Conservation (phyloP, 371 early-diverging fungal species). For the Phascolomyces articulosus region DNA sequence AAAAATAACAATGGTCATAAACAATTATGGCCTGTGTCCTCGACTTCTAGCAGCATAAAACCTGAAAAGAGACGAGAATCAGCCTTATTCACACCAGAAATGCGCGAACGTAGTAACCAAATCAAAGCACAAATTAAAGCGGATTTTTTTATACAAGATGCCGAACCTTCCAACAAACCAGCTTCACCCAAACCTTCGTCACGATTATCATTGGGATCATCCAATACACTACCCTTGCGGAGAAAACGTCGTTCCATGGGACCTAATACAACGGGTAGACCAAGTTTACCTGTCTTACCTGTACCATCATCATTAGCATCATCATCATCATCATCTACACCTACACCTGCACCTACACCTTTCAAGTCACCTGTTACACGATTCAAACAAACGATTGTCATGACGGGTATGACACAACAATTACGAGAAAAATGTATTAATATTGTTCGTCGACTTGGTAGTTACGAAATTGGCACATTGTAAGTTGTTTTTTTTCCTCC, state of each 20-base stretch:
- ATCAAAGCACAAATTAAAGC: slow-evolving; percentile 43
- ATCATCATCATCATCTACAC: background rate
- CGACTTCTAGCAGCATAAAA: background rate
- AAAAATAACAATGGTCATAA: too few species aligned
- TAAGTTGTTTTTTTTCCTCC: too few species aligned
- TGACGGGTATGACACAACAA: slow-evolving; percentile 24
- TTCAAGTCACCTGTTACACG: background rate
- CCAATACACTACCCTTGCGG: slow-evolving; percentile 1
- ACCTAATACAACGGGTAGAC: background rate
- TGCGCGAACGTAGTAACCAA: slow-evolving; percentile 19
- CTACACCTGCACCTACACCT: background rate
- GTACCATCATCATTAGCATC: background rate
- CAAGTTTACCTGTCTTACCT: background rate
- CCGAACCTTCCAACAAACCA: slow-evolving; percentile 4
- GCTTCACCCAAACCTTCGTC: slow-evolving; percentile 9
- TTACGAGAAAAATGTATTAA: slow-evolving; percentile 16
- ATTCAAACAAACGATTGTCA: slow-evolving; percentile 23
- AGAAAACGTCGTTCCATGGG: slow-evolving; percentile 22
- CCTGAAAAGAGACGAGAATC: background rate
- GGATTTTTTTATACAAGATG: slow-evolving; percentile 33
- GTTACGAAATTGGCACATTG: slow-evolving; percentile 22
- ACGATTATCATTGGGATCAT: slow-evolving; percentile 6
- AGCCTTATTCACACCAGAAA: background rate
- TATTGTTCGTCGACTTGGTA: slow-evolving; percentile 20
- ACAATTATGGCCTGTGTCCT: too few species aligned